Base-by-base conservation (phyloP, 2,329 filamentous ascomycete genomes). In the Colletotrichum sp. region DNA sequence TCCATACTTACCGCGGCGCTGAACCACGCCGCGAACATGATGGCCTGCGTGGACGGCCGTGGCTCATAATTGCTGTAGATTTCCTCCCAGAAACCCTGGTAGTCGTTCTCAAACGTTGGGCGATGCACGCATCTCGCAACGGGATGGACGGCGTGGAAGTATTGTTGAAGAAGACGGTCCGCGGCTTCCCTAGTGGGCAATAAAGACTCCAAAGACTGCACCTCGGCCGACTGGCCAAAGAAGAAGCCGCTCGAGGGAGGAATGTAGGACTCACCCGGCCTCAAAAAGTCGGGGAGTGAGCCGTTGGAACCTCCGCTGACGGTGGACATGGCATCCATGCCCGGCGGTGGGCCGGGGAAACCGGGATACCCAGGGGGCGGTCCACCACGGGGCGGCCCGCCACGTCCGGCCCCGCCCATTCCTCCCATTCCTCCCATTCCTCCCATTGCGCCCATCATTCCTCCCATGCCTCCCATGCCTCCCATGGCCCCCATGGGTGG, bases 21-120 rank as follows among this genome's bases (percentile, higher is more conserved):
- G 78, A 96, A 93, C 84, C 95, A 88, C 9, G 90, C 90, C 0
- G 93, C 91, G 80, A 95, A 94, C 0, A 95, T 86, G 28, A 95
- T 85, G 2, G 93, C 92, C 81, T 95, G 93, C 14, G 91, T 87
- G 5, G 93, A 93, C 24, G 88, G 84, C 4, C 90, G 85, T 9
- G 93, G 93, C 81, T 95, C 92, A 55, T 90, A 87, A 5, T 90
- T 90, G 10, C 87, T 84, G 12, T 85, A 84, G 38, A 94, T 87
- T 58, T 91, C 88, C 5, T 89, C 87, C 92, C 93, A 95, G 79
- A 96, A 95, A 2, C 84, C 82, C 4, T 87, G 83, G 79, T 95
- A 95, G 59, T 92, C 88, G 21, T 85, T 85, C 80, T 94, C 90
- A 74, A 96, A 93, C 0, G 91, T 91, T 2, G 92, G 91, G 26